Conservation (phyloP, 2,329 filamentous ascomycete species). For the Trichoderma sp. region DNA sequence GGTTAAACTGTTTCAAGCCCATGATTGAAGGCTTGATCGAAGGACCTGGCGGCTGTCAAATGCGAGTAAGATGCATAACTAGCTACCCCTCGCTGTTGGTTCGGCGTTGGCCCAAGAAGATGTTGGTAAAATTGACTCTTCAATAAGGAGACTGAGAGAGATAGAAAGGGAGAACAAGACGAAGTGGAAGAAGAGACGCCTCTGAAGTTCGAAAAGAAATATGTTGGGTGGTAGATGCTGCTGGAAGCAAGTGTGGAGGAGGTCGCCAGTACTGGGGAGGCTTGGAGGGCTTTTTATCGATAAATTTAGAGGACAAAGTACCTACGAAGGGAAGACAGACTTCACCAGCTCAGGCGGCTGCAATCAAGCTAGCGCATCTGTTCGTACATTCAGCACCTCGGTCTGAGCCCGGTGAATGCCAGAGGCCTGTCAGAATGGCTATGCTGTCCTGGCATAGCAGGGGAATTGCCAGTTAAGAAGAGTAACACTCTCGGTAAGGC, state of each 20-base stretch:
- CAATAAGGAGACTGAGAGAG: not conserved
- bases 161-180: not conserved
- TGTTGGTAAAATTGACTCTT: not conserved
- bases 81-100: not conserved
- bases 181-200: not conserved
- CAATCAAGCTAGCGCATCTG: not conserved
- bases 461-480: not conserved
- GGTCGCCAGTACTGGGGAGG: not conserved
- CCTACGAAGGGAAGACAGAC: not conserved
- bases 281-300: not conserved
- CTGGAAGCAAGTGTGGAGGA: not conserved
- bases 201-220: not conserved
- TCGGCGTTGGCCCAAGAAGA: not conserved
- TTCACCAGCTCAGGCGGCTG: not conserved
- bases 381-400: not conserved
- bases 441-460: not conserved
- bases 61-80: not conserved
- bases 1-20: constrained; percentile 66
- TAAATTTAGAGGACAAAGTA: not conserved
- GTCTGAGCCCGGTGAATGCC: not conserved
- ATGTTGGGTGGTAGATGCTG: not conserved
- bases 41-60: not conserved
- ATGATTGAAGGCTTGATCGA: constrained; percentile 45
- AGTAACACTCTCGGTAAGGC: not conserved
- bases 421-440: not conserved